Percentiles rank a stretch among this genome's conserved stretches.
These are phyloP conservation scores for Phytophthora hibernalis DNA, from an alignment of 352 stramenopile species.

Conservation along the genomic window DNA sequence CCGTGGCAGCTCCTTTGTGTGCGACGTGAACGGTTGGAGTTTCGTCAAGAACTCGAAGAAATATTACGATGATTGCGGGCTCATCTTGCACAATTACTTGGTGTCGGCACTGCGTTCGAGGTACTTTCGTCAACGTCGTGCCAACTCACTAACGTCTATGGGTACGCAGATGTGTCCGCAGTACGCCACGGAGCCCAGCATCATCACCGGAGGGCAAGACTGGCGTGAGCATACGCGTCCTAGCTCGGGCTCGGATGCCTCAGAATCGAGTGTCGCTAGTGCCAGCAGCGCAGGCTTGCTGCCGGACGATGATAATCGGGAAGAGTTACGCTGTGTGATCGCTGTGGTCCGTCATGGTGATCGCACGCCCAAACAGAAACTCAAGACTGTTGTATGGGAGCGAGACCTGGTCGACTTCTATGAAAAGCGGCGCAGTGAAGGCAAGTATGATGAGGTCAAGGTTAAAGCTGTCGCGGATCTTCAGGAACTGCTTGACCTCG, in stretches of 20 bases:
- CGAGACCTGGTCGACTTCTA: constrained; percentile 88
- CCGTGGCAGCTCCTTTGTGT: constrained; percentile 95
- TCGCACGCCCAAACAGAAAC: constrained; percentile 99
- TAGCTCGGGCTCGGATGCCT: constrained; percentile 73
- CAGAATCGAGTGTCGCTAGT: constrained; percentile 74
- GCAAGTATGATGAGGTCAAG: constrained; percentile 88
- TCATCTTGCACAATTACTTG: constrained; percentile 94
- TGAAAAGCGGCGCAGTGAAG: constrained; percentile 65
- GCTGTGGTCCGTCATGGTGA: constrained; percentile 98
- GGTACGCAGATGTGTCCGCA: constrained; percentile 79
- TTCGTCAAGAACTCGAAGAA: constrained; percentile 99
- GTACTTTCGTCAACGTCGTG: constrained; percentile 78
- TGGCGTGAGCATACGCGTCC: constrained; percentile 52
- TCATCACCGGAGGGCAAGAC: constrained; percentile 29
- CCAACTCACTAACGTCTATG: constrained; percentile 52
- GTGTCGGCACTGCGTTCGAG: constrained; percentile 80
- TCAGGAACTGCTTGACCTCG: constrained; percentile 82
- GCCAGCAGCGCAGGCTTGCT: constrained; percentile 48
- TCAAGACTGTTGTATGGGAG: constrained; percentile 94
- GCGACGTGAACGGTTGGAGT: constrained; percentile 99
- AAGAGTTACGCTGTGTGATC: constrained; percentile 99
- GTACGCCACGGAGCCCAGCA: constrained; percentile 72
- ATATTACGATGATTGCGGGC: constrained; percentile 98
- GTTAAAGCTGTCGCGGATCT: constrained; percentile 84
- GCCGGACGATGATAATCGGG: constrained; percentile 81